Conservation (phyloP, 2,329 filamentous ascomycete species). For the Cladobotryum protrusum region DNA sequence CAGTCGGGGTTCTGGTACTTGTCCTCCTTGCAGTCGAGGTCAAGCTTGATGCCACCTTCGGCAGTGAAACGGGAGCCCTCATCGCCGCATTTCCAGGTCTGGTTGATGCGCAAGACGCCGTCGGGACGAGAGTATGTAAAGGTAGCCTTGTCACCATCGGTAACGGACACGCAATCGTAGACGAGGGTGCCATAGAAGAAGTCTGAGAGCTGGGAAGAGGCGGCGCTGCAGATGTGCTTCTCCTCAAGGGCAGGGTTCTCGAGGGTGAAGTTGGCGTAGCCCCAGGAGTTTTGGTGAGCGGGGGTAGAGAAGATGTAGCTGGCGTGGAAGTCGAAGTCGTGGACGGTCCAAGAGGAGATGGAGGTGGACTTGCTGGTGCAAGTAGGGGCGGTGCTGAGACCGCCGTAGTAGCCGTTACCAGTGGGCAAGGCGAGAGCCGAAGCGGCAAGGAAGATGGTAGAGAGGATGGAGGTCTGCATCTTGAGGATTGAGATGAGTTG, state of each 20-base stretch:
- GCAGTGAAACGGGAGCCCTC: constrained; percentile 29
- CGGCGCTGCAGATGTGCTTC: constrained; percentile 32
- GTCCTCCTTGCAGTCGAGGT: constrained; percentile 24
- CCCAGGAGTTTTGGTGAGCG: constrained; percentile 44
- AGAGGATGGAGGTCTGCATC: constrained; percentile 13
- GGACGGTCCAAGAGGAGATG: constrained; percentile 32
- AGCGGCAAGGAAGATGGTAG: constrained; percentile 19
- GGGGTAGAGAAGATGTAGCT: constrained; percentile 45
- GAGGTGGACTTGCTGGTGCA: constrained; percentile 19
- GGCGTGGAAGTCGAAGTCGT: constrained; percentile 43
- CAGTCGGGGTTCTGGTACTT: constrained; percentile 26
- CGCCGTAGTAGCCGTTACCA: not conserved
- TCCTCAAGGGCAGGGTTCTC: constrained; percentile 38
- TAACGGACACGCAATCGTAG: constrained; percentile 38
- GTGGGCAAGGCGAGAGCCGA: constrained; percentile 20
- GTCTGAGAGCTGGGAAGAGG: constrained; percentile 37
- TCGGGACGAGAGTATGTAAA: constrained; percentile 38
- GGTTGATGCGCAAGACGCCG: constrained; percentile 36
- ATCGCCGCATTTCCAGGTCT: constrained; percentile 43
- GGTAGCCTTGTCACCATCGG: constrained; percentile 22
- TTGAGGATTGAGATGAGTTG: not conserved
- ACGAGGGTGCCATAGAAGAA: constrained; percentile 44
- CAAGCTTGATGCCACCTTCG: constrained; percentile 19
- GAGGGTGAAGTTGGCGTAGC: constrained; percentile 44
- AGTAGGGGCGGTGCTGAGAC: not conserved